These are phyloP conservation scores for Lathyrus tuberosus DNA, from an alignment of 306 rosid genomes.

Conservation along the genomic window DNA sequence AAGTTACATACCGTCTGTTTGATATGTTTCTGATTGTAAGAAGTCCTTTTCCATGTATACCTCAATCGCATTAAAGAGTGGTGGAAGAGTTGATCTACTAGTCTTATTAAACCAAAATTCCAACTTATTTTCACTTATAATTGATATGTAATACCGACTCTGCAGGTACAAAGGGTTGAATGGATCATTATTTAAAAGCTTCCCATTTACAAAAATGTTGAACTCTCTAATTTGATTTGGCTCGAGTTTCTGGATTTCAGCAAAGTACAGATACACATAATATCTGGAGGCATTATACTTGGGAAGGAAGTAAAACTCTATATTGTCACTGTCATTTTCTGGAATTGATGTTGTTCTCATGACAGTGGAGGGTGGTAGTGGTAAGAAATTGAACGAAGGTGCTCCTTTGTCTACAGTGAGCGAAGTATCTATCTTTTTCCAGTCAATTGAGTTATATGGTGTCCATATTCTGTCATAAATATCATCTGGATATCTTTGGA, in stretches of 20 bases:
- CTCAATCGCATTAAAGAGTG: slow-evolving; percentile 46
- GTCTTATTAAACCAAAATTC: slow-evolving; percentile 41
- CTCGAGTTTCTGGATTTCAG: slow-evolving; percentile 46
- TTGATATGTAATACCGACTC: not conserved
- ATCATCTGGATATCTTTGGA: slow-evolving; percentile 49
- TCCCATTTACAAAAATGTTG: slow-evolving; percentile 41
- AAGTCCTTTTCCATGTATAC: slow-evolving; percentile 35
- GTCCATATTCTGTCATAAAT: slow-evolving; percentile 50
- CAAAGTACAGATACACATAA: slow-evolving; percentile 37
- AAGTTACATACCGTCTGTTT: slow-evolving; percentile 39
- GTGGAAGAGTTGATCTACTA: slow-evolving; percentile 49
- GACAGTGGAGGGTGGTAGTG: slow-evolving; percentile 42
- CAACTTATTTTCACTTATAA: not conserved
- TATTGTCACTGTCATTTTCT: slow-evolving; percentile 21
- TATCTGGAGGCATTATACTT: slow-evolving; percentile 35
- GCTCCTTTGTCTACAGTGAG: slow-evolving; percentile 29
- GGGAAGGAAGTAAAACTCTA: slow-evolving; percentile 34
- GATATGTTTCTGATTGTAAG: slow-evolving; percentile 42
- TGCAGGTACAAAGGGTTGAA: slow-evolving; percentile 29
- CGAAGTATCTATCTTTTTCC: slow-evolving; percentile 39
- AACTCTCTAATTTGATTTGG: slow-evolving; percentile 47
- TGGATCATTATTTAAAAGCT: not conserved
- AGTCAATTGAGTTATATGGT: slow-evolving; percentile 38
- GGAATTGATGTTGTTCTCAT: slow-evolving; percentile 46
- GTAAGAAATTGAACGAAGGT: slow-evolving; percentile 30